Evolutionary conservation across 192 early-diverging fungal genomes (phyloP).

Genomic region (Gonapodya sp.): DNA sequence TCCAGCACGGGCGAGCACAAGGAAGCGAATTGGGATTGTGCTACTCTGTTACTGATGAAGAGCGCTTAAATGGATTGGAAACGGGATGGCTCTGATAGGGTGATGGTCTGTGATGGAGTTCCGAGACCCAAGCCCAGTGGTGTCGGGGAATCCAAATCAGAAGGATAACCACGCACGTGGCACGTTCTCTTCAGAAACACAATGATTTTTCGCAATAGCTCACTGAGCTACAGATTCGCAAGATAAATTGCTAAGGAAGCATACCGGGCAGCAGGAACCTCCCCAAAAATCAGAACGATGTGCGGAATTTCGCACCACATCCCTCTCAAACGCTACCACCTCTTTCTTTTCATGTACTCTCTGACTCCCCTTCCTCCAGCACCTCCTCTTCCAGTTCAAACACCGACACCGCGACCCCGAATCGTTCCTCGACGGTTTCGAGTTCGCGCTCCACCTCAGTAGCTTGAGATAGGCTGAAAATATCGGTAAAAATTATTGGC

Average conservation of each 20-base stretch:
- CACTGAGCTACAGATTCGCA: too few species aligned
- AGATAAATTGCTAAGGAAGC: too few species aligned
- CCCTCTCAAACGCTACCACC: neutral
- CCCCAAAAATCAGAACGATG: neutral
- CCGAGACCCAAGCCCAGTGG: too few species aligned
- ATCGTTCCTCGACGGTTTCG: neutral
- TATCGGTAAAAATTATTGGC: too few species aligned
- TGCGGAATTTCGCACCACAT: neutral
- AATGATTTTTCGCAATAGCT: too few species aligned
- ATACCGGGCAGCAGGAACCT: too few species aligned
- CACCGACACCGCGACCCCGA: neutral
- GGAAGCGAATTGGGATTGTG: too few species aligned
- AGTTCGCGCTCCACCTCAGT: neutral
- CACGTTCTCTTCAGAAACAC: neutral
- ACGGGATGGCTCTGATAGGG: too few species aligned
- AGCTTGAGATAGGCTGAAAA: neutral
- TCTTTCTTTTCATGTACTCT: neutral
- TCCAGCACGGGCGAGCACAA: neutral
- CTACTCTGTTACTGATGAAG: too few species aligned
- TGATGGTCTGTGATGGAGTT: too few species aligned
- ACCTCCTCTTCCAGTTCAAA: neutral
- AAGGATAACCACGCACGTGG: neutral
- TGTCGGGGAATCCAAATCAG: too few species aligned
- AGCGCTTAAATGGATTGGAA: too few species aligned
- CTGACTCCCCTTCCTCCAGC: neutral